Base-by-base conservation (phyloP, 495 filamentous ascomycete species). In the Daldinia decipiens region DNA sequence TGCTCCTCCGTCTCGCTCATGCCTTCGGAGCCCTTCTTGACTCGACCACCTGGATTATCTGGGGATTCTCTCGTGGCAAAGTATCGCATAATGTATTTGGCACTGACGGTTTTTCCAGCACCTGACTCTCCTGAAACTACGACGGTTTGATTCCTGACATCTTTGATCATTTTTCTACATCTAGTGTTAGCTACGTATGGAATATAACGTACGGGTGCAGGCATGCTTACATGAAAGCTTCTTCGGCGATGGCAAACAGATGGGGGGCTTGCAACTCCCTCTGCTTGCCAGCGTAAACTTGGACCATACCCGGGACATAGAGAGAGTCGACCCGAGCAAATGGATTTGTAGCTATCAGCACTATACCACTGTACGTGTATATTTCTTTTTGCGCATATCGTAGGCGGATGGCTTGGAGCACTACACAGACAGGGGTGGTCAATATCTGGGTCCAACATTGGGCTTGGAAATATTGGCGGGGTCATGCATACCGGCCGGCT, bases 81-180 rank as follows among this genome's bases (percentile, higher is more conserved):
- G 82, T 99, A 99, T 74, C 95, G 86, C 95, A 99, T 99, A 76
- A 99, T 98, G 79, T 99, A 99, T 79, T 99, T 99, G 40, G 95
- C 95, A 80, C 96, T 98, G 76, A 99, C 95, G 0, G 95, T 99
- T 81, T 99, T 99, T 62, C 95, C 95, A 63, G 95, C 95, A 83
- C 95, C 95, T 52, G 95, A 99, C 81, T 99, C 95, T 74, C 95
- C 95, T 17, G 96, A 98, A 5, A 99, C 95, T 59, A 99, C 95
- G 59, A 99, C 95, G 36, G 95, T 99, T 82, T 99, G 95, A 79
- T 99, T 99, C 77, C 93, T 94, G 53, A 86, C 85, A 80, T 97
- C 94, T 40, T 96, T 92, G 74, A 99, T 81, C 95, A 99, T 99
- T 82, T 98, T 96, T 78, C 94, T 97, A 75, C 38, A 67, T 74